Conservation (phyloP, 2,329 filamentous ascomycete genomes). For the Stagonosporopsis vannaccii region DNA sequence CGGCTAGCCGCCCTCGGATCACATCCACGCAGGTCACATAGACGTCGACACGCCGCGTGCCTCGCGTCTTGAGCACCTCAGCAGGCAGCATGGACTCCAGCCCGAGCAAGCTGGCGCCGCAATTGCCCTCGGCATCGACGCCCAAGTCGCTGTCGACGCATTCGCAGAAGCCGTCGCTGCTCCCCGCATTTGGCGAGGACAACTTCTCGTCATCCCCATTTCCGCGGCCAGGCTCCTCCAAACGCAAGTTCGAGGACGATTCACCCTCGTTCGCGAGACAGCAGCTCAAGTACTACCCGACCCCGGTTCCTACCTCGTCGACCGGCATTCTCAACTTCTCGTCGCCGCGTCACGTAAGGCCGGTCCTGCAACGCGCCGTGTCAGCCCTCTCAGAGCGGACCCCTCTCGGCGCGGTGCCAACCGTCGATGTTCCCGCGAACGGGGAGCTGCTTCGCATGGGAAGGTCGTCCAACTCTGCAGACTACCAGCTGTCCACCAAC, state of each 20-base stretch:
- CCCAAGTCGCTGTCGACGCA: slow-evolving; percentile 36
- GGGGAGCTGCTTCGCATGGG: slow-evolving; percentile 88
- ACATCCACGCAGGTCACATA: slow-evolving; percentile 30
- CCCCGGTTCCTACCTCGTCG: slow-evolving; percentile 91
- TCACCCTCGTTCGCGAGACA: slow-evolving; percentile 56
- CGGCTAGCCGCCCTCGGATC: slow-evolving; percentile 31
- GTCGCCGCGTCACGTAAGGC: slow-evolving; percentile 61
- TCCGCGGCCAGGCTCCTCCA: slow-evolving; percentile 66
- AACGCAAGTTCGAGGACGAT: slow-evolving; percentile 68
- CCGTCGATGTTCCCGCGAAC: slow-evolving; percentile 78
- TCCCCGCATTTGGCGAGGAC: slow-evolving; percentile 69
- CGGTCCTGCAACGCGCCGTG: slow-evolving; percentile 65
- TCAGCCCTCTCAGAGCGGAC: slow-evolving; percentile 74
- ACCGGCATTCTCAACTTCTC: slow-evolving; percentile 90
- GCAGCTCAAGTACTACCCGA: slow-evolving; percentile 78
- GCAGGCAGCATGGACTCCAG: slow-evolving; percentile 44
- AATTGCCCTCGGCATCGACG: slow-evolving; percentile 37
- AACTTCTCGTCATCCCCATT: slow-evolving; percentile 84
- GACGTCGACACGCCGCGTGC: slow-evolving; percentile 38
- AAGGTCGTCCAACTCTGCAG: slow-evolving; percentile 91
- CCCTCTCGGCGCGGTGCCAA: slow-evolving; percentile 84
- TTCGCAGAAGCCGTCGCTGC: slow-evolving; percentile 70
- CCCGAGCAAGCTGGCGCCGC: slow-evolving; percentile 33
- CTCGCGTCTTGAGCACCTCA: slow-evolving; percentile 35
- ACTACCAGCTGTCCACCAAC: slow-evolving; percentile 92